These are phyloP conservation scores for Carex sylvatica DNA, from an alignment of 202 grass and related monocot genomes.

Conservation along the genomic window DNA sequence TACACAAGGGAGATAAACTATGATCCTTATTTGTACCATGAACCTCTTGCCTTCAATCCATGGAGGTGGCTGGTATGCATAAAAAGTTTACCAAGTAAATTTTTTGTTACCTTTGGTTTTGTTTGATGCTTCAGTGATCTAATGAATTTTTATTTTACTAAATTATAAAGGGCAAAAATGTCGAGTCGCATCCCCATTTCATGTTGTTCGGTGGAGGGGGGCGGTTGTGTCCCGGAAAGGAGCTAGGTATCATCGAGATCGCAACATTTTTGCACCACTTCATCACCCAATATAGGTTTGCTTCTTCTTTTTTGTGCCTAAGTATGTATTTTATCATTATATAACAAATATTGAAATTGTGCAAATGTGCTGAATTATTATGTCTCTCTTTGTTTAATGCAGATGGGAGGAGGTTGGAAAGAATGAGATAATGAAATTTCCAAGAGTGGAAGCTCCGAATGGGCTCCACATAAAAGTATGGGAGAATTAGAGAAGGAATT, in stretches of 20 bases:
- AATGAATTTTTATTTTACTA: not conserved
- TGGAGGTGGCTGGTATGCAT: slow-evolving; percentile 94
- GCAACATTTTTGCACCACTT: slow-evolving; percentile 92
- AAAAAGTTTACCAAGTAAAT: not conserved
- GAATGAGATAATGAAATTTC: slow-evolving; percentile 77
- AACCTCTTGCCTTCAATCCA: slow-evolving; percentile 81
- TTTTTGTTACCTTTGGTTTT: not conserved
- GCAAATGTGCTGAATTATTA: not conserved
- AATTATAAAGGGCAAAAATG: slow-evolving; percentile 51
- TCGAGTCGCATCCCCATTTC: slow-evolving; percentile 84
- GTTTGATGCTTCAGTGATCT: not conserved
- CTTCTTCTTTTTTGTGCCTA: not conserved
- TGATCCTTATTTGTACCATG: slow-evolving; percentile 70
- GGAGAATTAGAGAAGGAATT: slow-evolving; percentile 19
- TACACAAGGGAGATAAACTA: slow-evolving; percentile 99
- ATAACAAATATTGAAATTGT: slow-evolving; percentile 14
- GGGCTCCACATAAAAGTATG: slow-evolving; percentile 71
- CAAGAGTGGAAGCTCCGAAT: slow-evolving; percentile 76
- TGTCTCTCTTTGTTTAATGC: slow-evolving; percentile 14
- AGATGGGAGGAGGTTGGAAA: slow-evolving; percentile 86
- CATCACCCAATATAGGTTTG: slow-evolving; percentile 76
- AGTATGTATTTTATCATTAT: not conserved
- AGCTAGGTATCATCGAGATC: slow-evolving; percentile 74
- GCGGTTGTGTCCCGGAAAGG: slow-evolving; percentile 82
- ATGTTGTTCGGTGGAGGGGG: slow-evolving; percentile 91